phyloP scores from a whole-genome alignment of 371 early-diverging fungal genomes.

The Nematocida ironsii region DNA sequence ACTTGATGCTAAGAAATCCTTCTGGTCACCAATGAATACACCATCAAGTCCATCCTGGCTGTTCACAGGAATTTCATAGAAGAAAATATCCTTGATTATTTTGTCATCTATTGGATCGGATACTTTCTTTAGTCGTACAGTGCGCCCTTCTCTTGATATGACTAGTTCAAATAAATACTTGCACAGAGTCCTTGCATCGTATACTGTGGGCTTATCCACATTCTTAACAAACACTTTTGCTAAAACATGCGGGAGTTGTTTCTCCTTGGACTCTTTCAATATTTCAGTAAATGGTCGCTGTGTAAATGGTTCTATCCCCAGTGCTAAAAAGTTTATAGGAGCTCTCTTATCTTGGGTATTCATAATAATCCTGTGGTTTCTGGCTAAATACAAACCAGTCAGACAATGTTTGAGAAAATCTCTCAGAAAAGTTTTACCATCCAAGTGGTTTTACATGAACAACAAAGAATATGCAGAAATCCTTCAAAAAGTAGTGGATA shows the following conservation, averaged over 20 bases:
- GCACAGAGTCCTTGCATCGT: conserved; percentile 71
- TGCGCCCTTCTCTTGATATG: conserved; percentile 70
- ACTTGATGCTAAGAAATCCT: conserved; percentile 69
- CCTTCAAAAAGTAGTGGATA: conserved; percentile 14
- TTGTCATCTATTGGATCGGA: conserved; percentile 68
- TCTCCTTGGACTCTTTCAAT: conserved; percentile 60
- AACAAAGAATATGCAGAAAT: not conserved
- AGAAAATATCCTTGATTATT: conserved; percentile 67
- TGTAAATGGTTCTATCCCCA: conserved; percentile 67
- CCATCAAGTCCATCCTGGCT: conserved; percentile 66
- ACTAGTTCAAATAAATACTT: conserved; percentile 71
- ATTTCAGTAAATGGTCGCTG: conserved; percentile 69
- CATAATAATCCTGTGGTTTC: not conserved
- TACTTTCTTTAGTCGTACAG: conserved; percentile 69
- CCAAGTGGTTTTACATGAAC: not conserved
- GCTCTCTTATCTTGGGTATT: not conserved
- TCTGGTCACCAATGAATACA: conserved; percentile 69
- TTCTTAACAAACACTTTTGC: conserved; percentile 22
- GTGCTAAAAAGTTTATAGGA: not conserved
- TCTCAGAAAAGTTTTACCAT: not conserved
- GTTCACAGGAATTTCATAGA: conserved; percentile 68
- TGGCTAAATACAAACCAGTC: not conserved
- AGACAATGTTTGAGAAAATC: conserved; percentile 4
- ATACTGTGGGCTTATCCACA: conserved; percentile 58
- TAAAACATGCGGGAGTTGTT: conserved; percentile 39